Evolutionary conservation across 2,329 filamentous ascomycete genomes (phyloP).

Genomic region (Ascochyta fabae): DNA sequence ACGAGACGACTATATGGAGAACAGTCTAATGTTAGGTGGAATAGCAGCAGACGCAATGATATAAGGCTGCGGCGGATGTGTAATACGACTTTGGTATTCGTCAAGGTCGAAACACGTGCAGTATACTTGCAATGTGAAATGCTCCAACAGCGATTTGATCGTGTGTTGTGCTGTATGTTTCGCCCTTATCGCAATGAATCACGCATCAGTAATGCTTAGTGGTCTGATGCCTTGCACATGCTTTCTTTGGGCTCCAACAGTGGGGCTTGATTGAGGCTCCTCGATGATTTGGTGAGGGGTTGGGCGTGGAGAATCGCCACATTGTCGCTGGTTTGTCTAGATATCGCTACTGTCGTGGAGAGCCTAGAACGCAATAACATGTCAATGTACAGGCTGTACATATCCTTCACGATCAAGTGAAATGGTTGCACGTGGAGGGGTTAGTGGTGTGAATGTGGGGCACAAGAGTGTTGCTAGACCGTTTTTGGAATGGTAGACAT

Average conservation of each 20-base stretch:
- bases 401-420: background rate
- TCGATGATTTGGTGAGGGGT: constrained; percentile 1
- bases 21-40: background rate
- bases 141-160: background rate
- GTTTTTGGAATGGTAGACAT: constrained; percentile 3
- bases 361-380: background rate
- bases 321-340: background rate
- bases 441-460: background rate
- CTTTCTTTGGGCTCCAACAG: background rate
- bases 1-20: background rate
- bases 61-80: background rate
- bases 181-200: background rate
- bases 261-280: background rate
- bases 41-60: background rate
- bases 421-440: background rate
- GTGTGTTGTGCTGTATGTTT: background rate
- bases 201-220: background rate
- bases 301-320: background rate
- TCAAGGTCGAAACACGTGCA: background rate
- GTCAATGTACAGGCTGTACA: background rate
- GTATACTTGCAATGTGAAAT: background rate
- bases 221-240: background rate
- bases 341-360: background rate
- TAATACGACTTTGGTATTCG: background rate
- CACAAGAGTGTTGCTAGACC: background rate